Evolutionary conservation across 805 yeast species (phyloP).

Genomic region (Brettanomyces sp.): DNA sequence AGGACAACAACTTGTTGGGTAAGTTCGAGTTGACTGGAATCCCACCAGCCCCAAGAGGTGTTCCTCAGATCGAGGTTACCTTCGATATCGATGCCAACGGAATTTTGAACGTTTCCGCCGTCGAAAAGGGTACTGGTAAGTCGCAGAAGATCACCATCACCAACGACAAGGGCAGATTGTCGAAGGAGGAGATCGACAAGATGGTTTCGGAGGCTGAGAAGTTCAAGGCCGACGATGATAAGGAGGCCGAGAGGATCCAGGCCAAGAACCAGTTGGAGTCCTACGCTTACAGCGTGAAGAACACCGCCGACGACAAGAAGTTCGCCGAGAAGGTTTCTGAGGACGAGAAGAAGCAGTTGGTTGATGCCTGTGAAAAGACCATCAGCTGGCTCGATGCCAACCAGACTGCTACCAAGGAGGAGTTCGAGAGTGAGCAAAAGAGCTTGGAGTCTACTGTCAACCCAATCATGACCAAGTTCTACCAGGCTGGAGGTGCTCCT

Average conservation of each 20-base stretch:
- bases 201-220: slow-evolving; percentile 59
- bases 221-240: slow-evolving; percentile 53
- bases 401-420: slow-evolving; percentile 89
- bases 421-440: slow-evolving; percentile 87
- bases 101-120: slow-evolving; percentile 47
- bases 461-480: slow-evolving; percentile 95
- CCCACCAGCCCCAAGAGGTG: slow-evolving; percentile 71
- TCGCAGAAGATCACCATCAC: slow-evolving; percentile 41
- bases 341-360: slow-evolving; percentile 44
- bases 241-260: slow-evolving; percentile 75
- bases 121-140: slow-evolving; percentile 47
- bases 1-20: slow-evolving; percentile 70
- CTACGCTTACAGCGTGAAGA: slow-evolving; percentile 88
- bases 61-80: slow-evolving; percentile 68
- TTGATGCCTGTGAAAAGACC: slow-evolving; percentile 77
- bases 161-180: slow-evolving; percentile 44
- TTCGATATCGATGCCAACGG: slow-evolving; percentile 82
- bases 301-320: slow-evolving; percentile 61
- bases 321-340: slow-evolving; percentile 67
- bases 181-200: slow-evolving; percentile 54
- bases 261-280: slow-evolving; percentile 95
- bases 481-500: slow-evolving; percentile 88
- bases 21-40: slow-evolving; percentile 64
- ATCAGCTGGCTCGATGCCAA: slow-evolving; percentile 88
- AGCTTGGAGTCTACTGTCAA: slow-evolving; percentile 91